phyloP scores from a whole-genome alignment of 2,329 filamentous ascomycete species.

The Aspergillus candidus region DNA sequence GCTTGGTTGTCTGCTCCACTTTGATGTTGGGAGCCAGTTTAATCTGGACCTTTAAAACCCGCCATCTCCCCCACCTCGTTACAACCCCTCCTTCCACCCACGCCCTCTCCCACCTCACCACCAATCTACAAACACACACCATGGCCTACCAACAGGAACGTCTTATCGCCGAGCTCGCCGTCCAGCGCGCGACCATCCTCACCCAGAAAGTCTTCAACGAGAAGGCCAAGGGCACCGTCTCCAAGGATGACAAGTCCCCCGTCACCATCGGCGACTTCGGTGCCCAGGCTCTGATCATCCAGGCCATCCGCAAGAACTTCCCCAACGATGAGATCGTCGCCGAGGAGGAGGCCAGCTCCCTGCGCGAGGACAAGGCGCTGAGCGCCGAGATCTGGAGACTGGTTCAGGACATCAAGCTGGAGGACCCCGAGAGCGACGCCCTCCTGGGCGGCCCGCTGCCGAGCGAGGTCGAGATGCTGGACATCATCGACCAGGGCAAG shows the following conservation, averaged over 20 bases:
- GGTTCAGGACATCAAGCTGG: constrained; percentile 65
- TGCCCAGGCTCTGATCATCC: constrained; percentile 92
- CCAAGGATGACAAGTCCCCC: constrained; percentile 91
- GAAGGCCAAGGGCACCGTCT: constrained; percentile 88
- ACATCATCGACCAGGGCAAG: constrained; percentile 52
- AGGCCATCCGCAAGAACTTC: constrained; percentile 82
- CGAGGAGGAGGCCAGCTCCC: constrained; percentile 82
- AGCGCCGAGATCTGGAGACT: constrained; percentile 77
- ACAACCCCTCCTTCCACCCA: too few relatives aligned
- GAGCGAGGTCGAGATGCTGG: constrained; percentile 56
- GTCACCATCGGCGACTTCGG: constrained; percentile 98
- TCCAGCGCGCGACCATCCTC: constrained; percentile 72
- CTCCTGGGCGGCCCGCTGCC: constrained; percentile 64
- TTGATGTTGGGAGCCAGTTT: constrained; percentile 40
- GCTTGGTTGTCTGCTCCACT: constrained; percentile 31
- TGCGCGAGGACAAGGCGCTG: constrained; percentile 65
- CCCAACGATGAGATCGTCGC: constrained; percentile 86
- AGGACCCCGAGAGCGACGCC: constrained; percentile 58
- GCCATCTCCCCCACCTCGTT: constrained; percentile 26
- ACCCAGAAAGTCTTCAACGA: constrained; percentile 76
- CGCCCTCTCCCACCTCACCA: constrained; percentile 7
- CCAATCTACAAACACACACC: constrained; percentile 17
- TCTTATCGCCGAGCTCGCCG: constrained; percentile 76
- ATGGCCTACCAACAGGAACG: constrained; percentile 69
- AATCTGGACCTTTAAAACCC: constrained; percentile 27